phyloP scores from a whole-genome alignment of 179 eudicot genomes.

The Nepenthes alata region DNA sequence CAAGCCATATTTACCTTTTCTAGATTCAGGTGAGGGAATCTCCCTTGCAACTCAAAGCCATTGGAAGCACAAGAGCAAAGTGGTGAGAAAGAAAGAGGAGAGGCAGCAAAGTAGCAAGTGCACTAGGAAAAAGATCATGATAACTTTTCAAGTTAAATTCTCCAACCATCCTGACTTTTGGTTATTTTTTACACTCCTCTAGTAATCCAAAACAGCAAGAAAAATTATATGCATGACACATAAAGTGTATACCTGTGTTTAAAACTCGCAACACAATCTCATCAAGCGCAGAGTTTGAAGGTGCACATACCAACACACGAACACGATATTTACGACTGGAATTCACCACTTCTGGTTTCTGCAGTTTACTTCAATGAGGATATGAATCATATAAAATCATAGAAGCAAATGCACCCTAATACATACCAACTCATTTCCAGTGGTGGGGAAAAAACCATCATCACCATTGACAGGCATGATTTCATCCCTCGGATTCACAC shows the following conservation, averaged over 20 bases:
- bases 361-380: conserved; percentile 14
- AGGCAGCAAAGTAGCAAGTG: no score
- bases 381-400: conserved; percentile 4
- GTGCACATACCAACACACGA: conserved; percentile 94
- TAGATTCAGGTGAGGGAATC: no score
- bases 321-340: conserved; percentile 87
- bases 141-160: no score
- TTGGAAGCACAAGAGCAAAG: no score
- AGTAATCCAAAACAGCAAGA: neutral
- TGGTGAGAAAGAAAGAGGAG: no score
- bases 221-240: neutral
- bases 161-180: no score
- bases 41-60: no score
- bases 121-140: no score
- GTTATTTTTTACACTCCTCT: neutral
- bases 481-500: conserved; percentile 67
- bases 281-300: conserved; percentile 97
- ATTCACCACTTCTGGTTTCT: conserved; percentile 92
- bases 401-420: conserved; percentile 1
- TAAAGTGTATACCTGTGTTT: conserved; percentile 45
- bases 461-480: conserved; percentile 82
- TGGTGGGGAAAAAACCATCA: conserved; percentile 77
- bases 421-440: conserved; percentile 80
- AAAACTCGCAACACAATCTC: conserved; percentile 83
- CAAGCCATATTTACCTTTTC: no score